A percentile compares a stretch with the other conserved stretches of the same genome.
Conservation (phyloP, 441 rosid genomes). For the Pelargonium australe region DNA sequence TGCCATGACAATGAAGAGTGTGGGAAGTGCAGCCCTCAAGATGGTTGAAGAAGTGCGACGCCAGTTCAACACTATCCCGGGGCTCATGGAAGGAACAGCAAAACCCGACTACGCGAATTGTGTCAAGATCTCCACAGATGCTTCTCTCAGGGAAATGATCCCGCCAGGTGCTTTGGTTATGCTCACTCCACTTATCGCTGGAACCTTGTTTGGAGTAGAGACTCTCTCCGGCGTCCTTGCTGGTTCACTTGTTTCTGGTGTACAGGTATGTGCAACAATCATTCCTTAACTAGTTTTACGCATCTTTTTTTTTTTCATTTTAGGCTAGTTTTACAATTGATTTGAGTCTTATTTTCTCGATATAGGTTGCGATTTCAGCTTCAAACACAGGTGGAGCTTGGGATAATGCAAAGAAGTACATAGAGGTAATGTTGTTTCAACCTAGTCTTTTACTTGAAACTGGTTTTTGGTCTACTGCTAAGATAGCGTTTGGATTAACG, state of each 20-base stretch:
- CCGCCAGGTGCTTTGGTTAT: slow-evolving; percentile 66
- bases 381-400: slow-evolving; percentile 77
- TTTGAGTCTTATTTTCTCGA: slow-evolving; percentile 1
- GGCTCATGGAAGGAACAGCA: slow-evolving; percentile 58
- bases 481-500: too few species aligned
- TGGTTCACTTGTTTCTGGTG: slow-evolving; percentile 63
- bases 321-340: not conserved
- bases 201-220: slow-evolving; percentile 60
- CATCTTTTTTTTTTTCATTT: too few species aligned
- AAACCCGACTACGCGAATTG: slow-evolving; percentile 64
- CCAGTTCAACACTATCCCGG: slow-evolving; percentile 66
- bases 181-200: slow-evolving; percentile 62
- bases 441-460: too few species aligned
- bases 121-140: slow-evolving; percentile 67
- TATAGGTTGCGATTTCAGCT: slow-evolving; percentile 64
- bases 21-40: slow-evolving; percentile 63
- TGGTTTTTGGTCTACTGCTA: too few species aligned
- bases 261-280: slow-evolving; percentile 33
- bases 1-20: slow-evolving; percentile 72
- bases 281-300: too few species aligned
- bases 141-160: slow-evolving; percentile 60
- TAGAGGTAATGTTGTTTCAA: slow-evolving; percentile 34
- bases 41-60: slow-evolving; percentile 76
- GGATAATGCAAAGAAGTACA: slow-evolving; percentile 70
- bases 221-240: slow-evolving; percentile 71